Base-by-base conservation (phyloP, 2,329 filamentous ascomycete species). In the Lachnellula arida region DNA sequence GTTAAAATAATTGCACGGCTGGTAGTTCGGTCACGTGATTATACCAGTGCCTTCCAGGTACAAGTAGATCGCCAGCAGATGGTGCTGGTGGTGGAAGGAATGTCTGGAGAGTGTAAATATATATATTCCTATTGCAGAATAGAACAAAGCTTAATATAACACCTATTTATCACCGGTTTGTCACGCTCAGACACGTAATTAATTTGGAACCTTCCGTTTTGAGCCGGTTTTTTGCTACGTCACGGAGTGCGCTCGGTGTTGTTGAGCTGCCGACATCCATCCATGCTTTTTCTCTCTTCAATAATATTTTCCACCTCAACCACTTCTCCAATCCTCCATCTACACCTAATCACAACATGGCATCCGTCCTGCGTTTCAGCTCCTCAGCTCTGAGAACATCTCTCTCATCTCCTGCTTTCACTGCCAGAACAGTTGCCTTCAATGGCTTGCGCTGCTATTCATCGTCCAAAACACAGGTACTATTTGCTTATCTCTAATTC, bases 371-470 rank as follows among this genome's bases (percentile, higher is more conserved):
- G 73, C 88, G 90, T 80, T 76, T 96, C 72, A 85, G 87, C 78
- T 85, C 88, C 71, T 83, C 88, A 74, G 85, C 89, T 75, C 81
- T 97, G 73, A 87, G 92, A 78, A 82, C 89, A 71, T 86, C 88
- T 58, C 76, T 90, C 71, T 78, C 81, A 72, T 77, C 84, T 67
- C 81, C 86, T 65, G 80, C 85, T 71, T 81, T 90, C 71, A 81
- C 81, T 73, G 81, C 85, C 72, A 85, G 86, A 72, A 77, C 80
- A 71, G 81, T 85, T 66, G 86, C 86, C 73, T 92, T 91, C 81
- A 91, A 87, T 78, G 87, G 88, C 73, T 78, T 88, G 72, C 87
- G 94, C 77, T 91, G 84, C 83, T 97, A 97, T 80, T 96, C 92
- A 62, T 87, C 91, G 66, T 87, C 91, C 66, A 97, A 97, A 84